These are phyloP conservation scores for Erodium texanum DNA, from an alignment of 441 rosid genomes.

Conservation along the genomic window DNA sequence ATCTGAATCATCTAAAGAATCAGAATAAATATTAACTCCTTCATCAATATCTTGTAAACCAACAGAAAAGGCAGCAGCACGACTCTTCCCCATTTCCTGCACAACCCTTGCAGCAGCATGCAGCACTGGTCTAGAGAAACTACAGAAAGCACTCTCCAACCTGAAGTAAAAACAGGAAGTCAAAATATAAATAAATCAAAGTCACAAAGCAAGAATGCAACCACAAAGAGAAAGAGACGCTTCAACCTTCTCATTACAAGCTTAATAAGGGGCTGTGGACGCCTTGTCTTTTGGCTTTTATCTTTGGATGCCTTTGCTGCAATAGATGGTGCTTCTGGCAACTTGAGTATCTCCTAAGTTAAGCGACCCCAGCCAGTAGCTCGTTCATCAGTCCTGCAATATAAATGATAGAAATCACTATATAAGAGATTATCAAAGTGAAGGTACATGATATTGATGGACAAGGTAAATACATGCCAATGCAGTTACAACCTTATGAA, in stretches of 20 bases:
- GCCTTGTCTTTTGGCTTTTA: slow-evolving; percentile 82
- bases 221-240: slow-evolving; percentile 10
- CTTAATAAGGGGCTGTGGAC: slow-evolving; percentile 95
- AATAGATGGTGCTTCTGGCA: slow-evolving; percentile 89
- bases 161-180: slow-evolving; percentile 26
- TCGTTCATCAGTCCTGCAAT: slow-evolving; percentile 81
- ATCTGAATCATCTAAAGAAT: slow-evolving; percentile 61
- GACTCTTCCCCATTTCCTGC: slow-evolving; percentile 97
- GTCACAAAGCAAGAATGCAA: slow-evolving; percentile 11
- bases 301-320: slow-evolving; percentile 54
- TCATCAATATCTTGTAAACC: slow-evolving; percentile 96
- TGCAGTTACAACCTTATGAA: slow-evolving; percentile 11
- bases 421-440: slow-evolving; percentile 2
- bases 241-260: slow-evolving; percentile 96
- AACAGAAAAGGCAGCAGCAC: slow-evolving; percentile 95
- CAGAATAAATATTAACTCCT: slow-evolving; percentile 60
- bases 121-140: slow-evolving; percentile 98
- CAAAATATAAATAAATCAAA: slow-evolving; percentile 8
- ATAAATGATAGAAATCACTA: slow-evolving; percentile 12
- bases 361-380: slow-evolving; percentile 98
- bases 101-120: slow-evolving; percentile 99
- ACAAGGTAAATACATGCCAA: slow-evolving; percentile 9
- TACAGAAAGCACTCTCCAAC: slow-evolving; percentile 97
- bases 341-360: slow-evolving; percentile 92
- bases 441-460: slow-evolving; percentile 8